These are phyloP conservation scores for Peltaster fructicola DNA, from an alignment of 2,329 filamentous ascomycete species.

Conservation along the genomic window DNA sequence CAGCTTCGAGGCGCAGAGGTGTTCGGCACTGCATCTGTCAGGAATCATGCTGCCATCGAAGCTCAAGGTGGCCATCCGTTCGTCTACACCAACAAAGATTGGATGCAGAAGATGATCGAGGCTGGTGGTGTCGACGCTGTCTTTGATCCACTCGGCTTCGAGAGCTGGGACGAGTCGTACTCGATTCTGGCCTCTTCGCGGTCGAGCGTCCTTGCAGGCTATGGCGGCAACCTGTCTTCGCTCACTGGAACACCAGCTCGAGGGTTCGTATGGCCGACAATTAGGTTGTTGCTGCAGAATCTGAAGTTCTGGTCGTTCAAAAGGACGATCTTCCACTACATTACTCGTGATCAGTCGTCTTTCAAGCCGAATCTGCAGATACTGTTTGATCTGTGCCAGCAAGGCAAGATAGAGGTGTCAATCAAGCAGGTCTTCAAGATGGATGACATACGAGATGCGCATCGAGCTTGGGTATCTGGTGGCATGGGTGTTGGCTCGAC, in stretches of 20 bases:
- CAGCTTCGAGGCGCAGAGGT: conserved; percentile 3
- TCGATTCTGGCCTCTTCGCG: conserved; percentile 1
- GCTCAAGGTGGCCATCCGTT: conserved; percentile 2
- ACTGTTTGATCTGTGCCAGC: conserved; percentile 1
- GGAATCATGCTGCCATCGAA: conserved; percentile 1
- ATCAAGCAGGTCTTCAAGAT: conserved; percentile 3
- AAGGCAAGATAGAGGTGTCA: conserved; percentile 2
- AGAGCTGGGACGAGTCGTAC: conserved; percentile 4
- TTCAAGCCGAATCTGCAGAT: conserved; percentile 3
- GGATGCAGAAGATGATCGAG: conserved; percentile 2
- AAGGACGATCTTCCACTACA: conserved; percentile 3
- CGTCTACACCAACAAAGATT: conserved; percentile 3
- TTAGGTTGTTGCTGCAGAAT: conserved; percentile 2
- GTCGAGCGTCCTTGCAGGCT: conserved; percentile 1
- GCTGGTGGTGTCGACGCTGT: conserved; percentile 3
- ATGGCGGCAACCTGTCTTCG: conserved; percentile 3
- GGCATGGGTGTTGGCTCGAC: conserved; percentile 2
- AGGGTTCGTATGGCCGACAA: conserved; percentile 2
- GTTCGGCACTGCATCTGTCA: conserved; percentile 2
- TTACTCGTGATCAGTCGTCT: conserved; percentile 3
- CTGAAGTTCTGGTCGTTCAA: too few species aligned
- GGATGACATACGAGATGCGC: conserved; percentile 4
- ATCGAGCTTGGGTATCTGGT: conserved; percentile 1
- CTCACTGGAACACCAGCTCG: conserved; percentile 1
- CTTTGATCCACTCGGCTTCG: conserved; percentile 4